phyloP scores from a whole-genome alignment of 345 rosid genomes.

The Conringia planisiliqua region DNA sequence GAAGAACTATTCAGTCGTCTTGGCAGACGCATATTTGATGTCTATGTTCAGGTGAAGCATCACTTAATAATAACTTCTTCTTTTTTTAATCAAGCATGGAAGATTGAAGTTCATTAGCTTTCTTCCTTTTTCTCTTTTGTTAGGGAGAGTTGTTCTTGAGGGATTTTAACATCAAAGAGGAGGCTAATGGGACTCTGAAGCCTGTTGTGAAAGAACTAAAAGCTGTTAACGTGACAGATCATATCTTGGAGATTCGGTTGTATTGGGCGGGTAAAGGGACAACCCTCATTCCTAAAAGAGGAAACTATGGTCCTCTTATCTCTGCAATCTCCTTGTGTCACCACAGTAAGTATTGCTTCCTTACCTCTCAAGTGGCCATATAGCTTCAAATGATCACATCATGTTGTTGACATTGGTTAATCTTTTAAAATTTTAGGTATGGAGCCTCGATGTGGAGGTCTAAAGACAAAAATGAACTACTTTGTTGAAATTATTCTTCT shows the following conservation, averaged over 20 bases:
- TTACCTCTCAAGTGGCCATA: too few relatives aligned
- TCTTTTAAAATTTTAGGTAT: too few relatives aligned
- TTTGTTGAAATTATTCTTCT: not conserved
- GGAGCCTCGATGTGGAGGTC: constrained; percentile 21
- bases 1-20: constrained; percentile 32
- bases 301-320: not conserved
- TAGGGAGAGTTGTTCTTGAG: constrained; percentile 21
- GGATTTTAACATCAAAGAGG: constrained; percentile 43
- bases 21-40: constrained; percentile 54
- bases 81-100: not conserved
- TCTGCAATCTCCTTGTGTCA: not conserved
- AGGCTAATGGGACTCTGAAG: too few relatives aligned
- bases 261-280: not conserved
- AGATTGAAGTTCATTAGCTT: not conserved
- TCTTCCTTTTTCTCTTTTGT: not conserved
- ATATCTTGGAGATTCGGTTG: too few relatives aligned
- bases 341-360: not conserved
- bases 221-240: too few relatives aligned
- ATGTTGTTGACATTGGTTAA: too few relatives aligned
- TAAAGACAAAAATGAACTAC: not conserved
- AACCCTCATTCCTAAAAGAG: not conserved
- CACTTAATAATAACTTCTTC: not conserved
- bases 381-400: too few relatives aligned
- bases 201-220: too few relatives aligned
- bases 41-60: constrained; percentile 48